Evolutionary conservation across 2,329 filamentous ascomycete species (phyloP), one percentile per base, ranked within the genome.

Genomic region (Pseudogymnoascus destructans): DNA sequence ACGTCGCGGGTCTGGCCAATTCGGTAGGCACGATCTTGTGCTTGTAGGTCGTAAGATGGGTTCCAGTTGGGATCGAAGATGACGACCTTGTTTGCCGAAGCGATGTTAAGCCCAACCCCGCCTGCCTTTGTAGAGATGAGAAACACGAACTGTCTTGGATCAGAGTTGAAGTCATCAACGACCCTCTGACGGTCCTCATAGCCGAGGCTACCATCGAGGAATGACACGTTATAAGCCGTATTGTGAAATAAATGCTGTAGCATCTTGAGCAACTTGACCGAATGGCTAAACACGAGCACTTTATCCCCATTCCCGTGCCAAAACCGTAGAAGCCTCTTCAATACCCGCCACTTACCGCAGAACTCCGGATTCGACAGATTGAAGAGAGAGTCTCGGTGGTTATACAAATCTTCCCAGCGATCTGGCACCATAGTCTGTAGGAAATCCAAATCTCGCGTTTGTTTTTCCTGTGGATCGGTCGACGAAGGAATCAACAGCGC

Each of bases 51-150:
- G 64, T 93, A 92, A 1, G 89, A 82, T 0, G 93, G 93, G 64
- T 98, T 98, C 93, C 93, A 98, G 66, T 97, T 93, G 0, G 93
- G 93, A 69, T 97, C 93, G 54, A 97, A 84, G 33, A 98, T 89
- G 38, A 98, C 92, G 0, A 98, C 93, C 72, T 97, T 97, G 73
- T 98, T 98, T 1, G 93, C 93, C 1, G 89, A 93, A 0, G 92
- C 95, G 68, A 98, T 97, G 69, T 98, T 98, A 25, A 98, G 76
- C 0, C 93, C 93, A 0, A 96, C 87, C 3, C 93, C 93, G 21
- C 93, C 93, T 2, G 93, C 91, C 67, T 87, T 89, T 5, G 93
- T 96, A 19, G 88, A 95, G 66, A 98, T 96, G 17, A 98, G 77
- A 66, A 98, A 98, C 4, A 96, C 90, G 66, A 98, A 98, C 66